Evolutionary conservation across 306 rosid genomes (phyloP), one percentile per base, ranked within the genome.

Genomic region (Astragalus glycyphyllos): DNA sequence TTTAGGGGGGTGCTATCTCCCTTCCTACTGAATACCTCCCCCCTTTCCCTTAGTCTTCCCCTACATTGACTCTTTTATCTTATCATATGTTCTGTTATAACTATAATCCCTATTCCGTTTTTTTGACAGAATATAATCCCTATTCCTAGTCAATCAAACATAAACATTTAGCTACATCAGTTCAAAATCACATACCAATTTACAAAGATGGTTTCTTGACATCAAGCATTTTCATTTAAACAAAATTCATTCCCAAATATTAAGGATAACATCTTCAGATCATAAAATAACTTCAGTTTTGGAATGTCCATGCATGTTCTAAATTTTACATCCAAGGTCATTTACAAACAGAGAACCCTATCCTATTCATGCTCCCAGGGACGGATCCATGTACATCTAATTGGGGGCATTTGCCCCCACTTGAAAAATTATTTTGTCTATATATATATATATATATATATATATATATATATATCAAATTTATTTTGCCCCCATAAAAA

Each of bases 61-160:
- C 9, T 35, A 35, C 37, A 35, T 60, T 59, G 31, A 60, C 47
- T 60, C 47, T 20, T 4, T 38, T 60, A 60, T 5, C 9, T 4
- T 60, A 32, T 60, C 46, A 60, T n/a, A 56, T 4, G 10, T 60
- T 60, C 8, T 37, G 11, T 38, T 58, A 34, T 58, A 7, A 13
- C 11, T 5, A 29, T 55, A 55, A 29, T 55, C 38, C 3, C 31
- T 26, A 26, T 3, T 26, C 31, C 31, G 3, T 1, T 26, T 26
- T 23, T 26, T 26, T 26, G 31, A 26, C 31, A 26, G 31, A 26
- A 26, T 8, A 34, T 58, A 58, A 13, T 58, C 44, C 62, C 40
- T 57, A 29, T 29, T 57, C 62, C 62, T 57, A 57, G 10, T 31
- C 41, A 31, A 20, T 57, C 62, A 57, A 12, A 57, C 60, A 55